phyloP scores from a whole-genome alignment of 2,329 filamentous ascomycete species.

The Botrytis deweyae region DNA sequence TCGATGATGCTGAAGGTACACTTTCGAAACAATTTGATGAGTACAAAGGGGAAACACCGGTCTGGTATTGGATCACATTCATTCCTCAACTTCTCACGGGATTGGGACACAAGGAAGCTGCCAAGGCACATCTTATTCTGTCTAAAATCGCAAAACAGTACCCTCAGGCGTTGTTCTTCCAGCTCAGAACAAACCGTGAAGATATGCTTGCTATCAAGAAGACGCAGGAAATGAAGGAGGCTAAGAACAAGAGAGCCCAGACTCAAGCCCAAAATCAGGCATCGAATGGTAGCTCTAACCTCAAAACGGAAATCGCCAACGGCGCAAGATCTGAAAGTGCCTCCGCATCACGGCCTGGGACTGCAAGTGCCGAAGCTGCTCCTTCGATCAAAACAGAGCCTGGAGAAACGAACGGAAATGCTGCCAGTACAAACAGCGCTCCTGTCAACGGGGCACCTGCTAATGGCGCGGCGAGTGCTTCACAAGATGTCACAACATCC shows the following conservation, averaged over 20 bases:
- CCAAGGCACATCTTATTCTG: constrained; percentile 80
- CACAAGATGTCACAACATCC: constrained; percentile 29
- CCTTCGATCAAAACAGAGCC: constrained; percentile 37
- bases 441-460: constrained; percentile 36
- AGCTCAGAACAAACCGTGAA: constrained; percentile 87
- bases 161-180: constrained; percentile 93
- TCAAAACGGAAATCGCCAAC: constrained; percentile 35
- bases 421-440: constrained; percentile 15
- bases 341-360: constrained; percentile 42
- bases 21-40: constrained; percentile 87
- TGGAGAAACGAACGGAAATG: constrained; percentile 29
- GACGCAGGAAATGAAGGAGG: constrained; percentile 74
- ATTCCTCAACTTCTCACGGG: constrained; percentile 95
- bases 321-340: constrained; percentile 31
- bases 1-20: constrained; percentile 83
- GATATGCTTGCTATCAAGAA: constrained; percentile 94
- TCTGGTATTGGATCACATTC: constrained; percentile 99
- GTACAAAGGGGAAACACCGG: constrained; percentile 94
- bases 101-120: constrained; percentile 85
- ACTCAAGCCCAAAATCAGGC: constrained; percentile 26
- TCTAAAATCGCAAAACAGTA: constrained; percentile 94
- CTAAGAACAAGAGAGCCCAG: constrained; percentile 44
- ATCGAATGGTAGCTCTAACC: constrained; percentile 25
- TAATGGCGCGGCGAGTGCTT: constrained; percentile 45
- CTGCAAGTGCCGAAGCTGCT: constrained; percentile 45